Evolutionary conservation across 441 rosid species (phyloP), one percentile per base, ranked within the genome.

Genomic region (Theobroma grandiflorum): DNA sequence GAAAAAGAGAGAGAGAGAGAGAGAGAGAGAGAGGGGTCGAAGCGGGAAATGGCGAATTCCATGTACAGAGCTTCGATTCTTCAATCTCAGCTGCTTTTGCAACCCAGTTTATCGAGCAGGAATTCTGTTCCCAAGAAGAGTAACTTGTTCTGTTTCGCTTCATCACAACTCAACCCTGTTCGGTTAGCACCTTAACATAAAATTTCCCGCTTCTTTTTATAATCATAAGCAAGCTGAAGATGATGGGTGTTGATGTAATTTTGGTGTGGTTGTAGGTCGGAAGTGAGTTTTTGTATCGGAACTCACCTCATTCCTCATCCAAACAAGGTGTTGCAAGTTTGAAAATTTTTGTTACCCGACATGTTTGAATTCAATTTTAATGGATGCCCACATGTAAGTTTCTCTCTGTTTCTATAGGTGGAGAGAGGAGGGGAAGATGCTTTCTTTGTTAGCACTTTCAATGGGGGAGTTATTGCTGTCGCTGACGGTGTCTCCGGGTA

Each of bases 401-500:
- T 75, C 8, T 61, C 73, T 79, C 65, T 81, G 33, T 82, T 57
- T 70, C 72, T 76, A 58, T 80, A 95, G 98, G 90, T 90, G 52
- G 98, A 90, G 33, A 92, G 79, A 91, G 99, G 99, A 4, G 99
- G 98, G 6, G 99, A 96, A 84, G 98, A 93, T 89, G 98, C 99
- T 75, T 90, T 90, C 82, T 87, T 96, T 77, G 91, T 91, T 5
- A 91, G 98, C 87, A 82, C 82, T 84, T 86, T 75, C 67, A 87
- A 87, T 80, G 96, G 98, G 16, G 99, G 98, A 74, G 94, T 93
- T 74, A 81, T 94, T 73, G 98, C 98, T 71, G 92, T 93, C 82
- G 98, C 99, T 62, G 99, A 93, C 75, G 99, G 98, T 78, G 99
- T 96, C 78, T 96, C 99, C 31, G 90, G 99, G 98, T 91, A 86